These are phyloP conservation scores for Puccinia polysora DNA, from an alignment of 1,284 basidiomycete genomes.

Conservation along the genomic window DNA sequence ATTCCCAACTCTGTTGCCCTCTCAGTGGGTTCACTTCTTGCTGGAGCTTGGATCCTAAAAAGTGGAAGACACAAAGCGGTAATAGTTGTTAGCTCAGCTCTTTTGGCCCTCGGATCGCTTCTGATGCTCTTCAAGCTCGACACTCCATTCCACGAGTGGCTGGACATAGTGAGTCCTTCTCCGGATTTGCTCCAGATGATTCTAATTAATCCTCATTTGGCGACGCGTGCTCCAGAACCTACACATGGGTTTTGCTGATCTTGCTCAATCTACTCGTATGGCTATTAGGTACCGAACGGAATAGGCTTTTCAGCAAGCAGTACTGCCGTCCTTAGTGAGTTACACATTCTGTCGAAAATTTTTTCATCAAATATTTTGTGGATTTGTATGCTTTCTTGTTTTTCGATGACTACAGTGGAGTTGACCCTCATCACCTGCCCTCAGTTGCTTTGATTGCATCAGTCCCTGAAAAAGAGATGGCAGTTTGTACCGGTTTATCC, in stretches of 20 bases:
- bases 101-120: slow-evolving; percentile 8
- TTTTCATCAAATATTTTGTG: neutral
- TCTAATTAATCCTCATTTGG: neutral
- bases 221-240: neutral
- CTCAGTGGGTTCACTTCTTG: slow-evolving; percentile 49
- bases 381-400: neutral
- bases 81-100: neutral
- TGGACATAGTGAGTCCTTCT: slow-evolving; percentile 26
- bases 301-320: slow-evolving; percentile 18
- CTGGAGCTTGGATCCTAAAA: slow-evolving; percentile 51
- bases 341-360: no score
- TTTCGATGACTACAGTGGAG: neutral
- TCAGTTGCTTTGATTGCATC: slow-evolving; percentile 49
- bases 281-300: slow-evolving; percentile 24
- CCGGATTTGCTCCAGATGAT: neutral
- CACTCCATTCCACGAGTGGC: slow-evolving; percentile 13
- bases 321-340: slow-evolving; percentile 18
- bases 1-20: slow-evolving; percentile 52
- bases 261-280: neutral
- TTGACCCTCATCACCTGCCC: neutral
- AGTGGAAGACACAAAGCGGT: slow-evolving; percentile 45
- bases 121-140: slow-evolving; percentile 24
- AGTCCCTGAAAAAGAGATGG: slow-evolving; percentile 49
- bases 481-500: slow-evolving; percentile 52
- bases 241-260: neutral